A percentile compares a stretch with the other conserved stretches of the same genome.
phyloP scores from a whole-genome alignment of 768 basidiomycete genomes.

The Boletus eberwhitei region DNA sequence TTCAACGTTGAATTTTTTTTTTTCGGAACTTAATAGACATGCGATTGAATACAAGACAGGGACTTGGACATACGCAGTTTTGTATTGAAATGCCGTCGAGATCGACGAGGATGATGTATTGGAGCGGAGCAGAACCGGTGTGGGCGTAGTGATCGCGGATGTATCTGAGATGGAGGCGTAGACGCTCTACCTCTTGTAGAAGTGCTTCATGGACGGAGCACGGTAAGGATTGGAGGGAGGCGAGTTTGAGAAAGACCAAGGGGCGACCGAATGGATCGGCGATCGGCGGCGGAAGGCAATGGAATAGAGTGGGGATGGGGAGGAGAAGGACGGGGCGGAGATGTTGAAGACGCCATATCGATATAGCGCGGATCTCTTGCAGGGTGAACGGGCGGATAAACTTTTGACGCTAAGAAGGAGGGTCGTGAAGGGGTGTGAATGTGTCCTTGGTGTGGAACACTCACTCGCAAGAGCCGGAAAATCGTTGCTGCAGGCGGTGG shows the following conservation, averaged over 20 bases:
- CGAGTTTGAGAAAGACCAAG: slow-evolving; percentile 52
- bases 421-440: slow-evolving; percentile 7
- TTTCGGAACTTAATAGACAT: slow-evolving; percentile 4
- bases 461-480: slow-evolving; percentile 62
- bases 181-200: slow-evolving; percentile 50
- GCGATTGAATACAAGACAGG: slow-evolving; percentile 3
- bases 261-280: slow-evolving; percentile 66
- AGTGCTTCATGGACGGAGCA: slow-evolving; percentile 42
- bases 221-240: slow-evolving; percentile 37
- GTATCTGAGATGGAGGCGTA: slow-evolving; percentile 53
- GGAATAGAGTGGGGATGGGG: slow-evolving; percentile 35
- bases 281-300: slow-evolving; percentile 51
- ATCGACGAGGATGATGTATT: slow-evolving; percentile 69
- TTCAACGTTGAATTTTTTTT: background rate
- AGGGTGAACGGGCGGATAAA: slow-evolving; percentile 62
- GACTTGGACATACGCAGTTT: slow-evolving; percentile 45
- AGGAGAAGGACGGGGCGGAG: slow-evolving; percentile 39
- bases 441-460: slow-evolving; percentile 15
- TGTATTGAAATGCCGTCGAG: slow-evolving; percentile 53
- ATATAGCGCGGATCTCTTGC: slow-evolving; percentile 51
- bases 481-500: slow-evolving; percentile 39
- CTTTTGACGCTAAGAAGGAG: slow-evolving; percentile 51
- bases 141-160: slow-evolving; percentile 38
- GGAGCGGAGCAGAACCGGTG: slow-evolving; percentile 45
- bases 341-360: slow-evolving; percentile 50